phyloP scores from a whole-genome alignment of 1,284 basidiomycete genomes.

The Melampsora allii-populina region DNA sequence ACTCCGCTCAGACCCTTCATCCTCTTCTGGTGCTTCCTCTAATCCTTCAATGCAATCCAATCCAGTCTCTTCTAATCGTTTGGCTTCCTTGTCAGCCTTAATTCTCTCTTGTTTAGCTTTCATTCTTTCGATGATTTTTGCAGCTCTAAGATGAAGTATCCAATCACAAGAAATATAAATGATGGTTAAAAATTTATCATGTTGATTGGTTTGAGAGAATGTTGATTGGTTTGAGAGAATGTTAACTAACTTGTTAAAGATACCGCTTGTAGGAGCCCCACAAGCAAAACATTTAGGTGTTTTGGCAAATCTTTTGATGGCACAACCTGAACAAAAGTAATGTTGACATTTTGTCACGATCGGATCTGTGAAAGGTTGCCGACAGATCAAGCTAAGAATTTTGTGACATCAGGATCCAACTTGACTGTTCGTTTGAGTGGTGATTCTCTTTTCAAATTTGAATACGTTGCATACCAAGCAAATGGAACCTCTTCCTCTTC shows the following conservation, averaged over 20 bases:
- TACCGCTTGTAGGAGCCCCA: conserved; percentile 83
- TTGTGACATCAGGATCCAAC: neutral
- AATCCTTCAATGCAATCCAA: conserved; percentile 35
- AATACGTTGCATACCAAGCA: conserved; percentile 61
- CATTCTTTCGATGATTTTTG: conserved; percentile 36
- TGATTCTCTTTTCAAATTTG: neutral
- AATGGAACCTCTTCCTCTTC: conserved; percentile 90
- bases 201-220: no score
- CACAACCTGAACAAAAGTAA: conserved; percentile 84
- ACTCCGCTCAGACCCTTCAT: conserved; percentile 32
- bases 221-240: conserved; percentile 57
- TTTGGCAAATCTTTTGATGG: conserved; percentile 86
- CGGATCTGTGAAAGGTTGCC: conserved; percentile 89
- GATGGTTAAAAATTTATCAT: neutral
- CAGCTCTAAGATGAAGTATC: neutral
- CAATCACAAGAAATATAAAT: neutral
- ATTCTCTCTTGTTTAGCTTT: conserved; percentile 34
- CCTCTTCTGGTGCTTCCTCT: conserved; percentile 7
- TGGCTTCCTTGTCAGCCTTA: conserved; percentile 21
- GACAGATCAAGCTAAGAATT: conserved; percentile 66
- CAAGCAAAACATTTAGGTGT: conserved; percentile 96
- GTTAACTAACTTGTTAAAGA: conserved; percentile 79
- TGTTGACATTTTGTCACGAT: conserved; percentile 94
- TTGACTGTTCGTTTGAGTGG: neutral
- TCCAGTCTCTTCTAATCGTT: conserved; percentile 8